Evolutionary conservation across 169 alveolate species (phyloP).

Genomic region (Eimeria praecox): DNA sequence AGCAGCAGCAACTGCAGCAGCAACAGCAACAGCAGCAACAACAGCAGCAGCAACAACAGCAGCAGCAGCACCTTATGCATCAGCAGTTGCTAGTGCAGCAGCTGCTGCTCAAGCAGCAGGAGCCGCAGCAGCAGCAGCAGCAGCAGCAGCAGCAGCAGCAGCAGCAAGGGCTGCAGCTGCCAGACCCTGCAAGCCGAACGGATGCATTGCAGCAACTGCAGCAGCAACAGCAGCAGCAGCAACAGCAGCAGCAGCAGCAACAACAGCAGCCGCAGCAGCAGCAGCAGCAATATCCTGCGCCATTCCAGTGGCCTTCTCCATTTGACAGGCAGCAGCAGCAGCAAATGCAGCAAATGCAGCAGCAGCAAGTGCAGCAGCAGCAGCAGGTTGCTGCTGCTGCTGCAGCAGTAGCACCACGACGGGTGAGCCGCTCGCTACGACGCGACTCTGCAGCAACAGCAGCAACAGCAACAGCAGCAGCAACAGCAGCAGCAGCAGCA

Average conservation of each 20-base stretch:
- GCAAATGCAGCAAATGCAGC: neutral
- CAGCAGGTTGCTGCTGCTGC: neutral
- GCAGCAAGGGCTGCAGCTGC: neutral
- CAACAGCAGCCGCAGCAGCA: constrained; percentile 3
- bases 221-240: neutral
- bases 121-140: neutral
- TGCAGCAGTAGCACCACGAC: neutral
- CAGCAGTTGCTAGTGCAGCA: neutral
- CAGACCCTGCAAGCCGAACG: neutral
- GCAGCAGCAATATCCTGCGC: neutral
- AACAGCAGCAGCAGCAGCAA: neutral
- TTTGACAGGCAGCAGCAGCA: neutral
- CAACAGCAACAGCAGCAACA: neutral
- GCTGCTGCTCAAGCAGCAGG: neutral
- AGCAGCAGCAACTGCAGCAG: neutral
- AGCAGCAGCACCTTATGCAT: neutral
- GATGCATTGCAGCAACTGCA: neutral
- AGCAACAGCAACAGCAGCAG: constrained; percentile 13
- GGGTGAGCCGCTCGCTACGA: neutral
- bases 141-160: neutral
- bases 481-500: neutral
- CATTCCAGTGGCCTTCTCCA: neutral
- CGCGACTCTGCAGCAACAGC: constrained; percentile 25
- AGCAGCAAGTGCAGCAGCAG: neutral
- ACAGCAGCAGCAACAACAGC: constrained; percentile 23